Conservation (phyloP, 805 yeast genomes). For the Yamadazyma sp. region DNA sequence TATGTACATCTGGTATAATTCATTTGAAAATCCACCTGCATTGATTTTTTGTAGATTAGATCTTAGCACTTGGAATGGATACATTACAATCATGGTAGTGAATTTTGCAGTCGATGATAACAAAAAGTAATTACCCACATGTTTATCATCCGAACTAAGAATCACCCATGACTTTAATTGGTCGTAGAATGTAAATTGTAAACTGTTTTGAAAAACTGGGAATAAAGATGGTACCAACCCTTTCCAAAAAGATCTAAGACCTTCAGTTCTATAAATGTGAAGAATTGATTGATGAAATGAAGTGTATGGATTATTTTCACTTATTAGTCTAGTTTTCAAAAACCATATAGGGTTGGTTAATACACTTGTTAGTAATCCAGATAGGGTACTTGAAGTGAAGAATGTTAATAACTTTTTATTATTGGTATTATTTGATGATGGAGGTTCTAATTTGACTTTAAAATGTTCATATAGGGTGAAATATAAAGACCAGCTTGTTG, state of each 20-base stretch:
- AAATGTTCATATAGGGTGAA: slow-evolving; percentile 71
- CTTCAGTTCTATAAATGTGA: slow-evolving; percentile 51
- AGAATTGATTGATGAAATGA: slow-evolving; percentile 55
- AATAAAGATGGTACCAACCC: slow-evolving; percentile 74
- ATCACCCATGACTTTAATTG: slow-evolving; percentile 48
- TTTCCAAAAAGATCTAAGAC: slow-evolving; percentile 61
- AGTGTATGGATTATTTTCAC: slow-evolving; percentile 58
- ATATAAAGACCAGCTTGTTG: slow-evolving; percentile 86
- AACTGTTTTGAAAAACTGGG: slow-evolving; percentile 84
- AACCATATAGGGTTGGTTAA: slow-evolving; percentile 96
- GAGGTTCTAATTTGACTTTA: slow-evolving; percentile 28
- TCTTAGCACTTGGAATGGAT: slow-evolving; percentile 81
- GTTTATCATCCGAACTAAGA: slow-evolving; percentile 20
- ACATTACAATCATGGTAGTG: slow-evolving; percentile 62
- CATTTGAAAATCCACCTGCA: slow-evolving; percentile 23
- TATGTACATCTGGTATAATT: slow-evolving; percentile 37
- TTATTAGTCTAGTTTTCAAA: slow-evolving; percentile 81
- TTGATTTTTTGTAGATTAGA: slow-evolving; percentile 62
- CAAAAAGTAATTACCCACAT: slow-evolving; percentile 40
- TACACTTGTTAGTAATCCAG: slow-evolving; percentile 74
- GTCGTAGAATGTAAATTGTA: slow-evolving; percentile 86
- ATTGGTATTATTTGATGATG: slow-evolving; percentile 7
- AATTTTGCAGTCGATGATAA: slow-evolving; percentile 70
- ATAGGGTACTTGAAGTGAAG: slow-evolving; percentile 39
- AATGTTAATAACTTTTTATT: slow-evolving; percentile 20